Conservation (phyloP, 2,329 filamentous ascomycete genomes). For the Monascus ruber region DNA sequence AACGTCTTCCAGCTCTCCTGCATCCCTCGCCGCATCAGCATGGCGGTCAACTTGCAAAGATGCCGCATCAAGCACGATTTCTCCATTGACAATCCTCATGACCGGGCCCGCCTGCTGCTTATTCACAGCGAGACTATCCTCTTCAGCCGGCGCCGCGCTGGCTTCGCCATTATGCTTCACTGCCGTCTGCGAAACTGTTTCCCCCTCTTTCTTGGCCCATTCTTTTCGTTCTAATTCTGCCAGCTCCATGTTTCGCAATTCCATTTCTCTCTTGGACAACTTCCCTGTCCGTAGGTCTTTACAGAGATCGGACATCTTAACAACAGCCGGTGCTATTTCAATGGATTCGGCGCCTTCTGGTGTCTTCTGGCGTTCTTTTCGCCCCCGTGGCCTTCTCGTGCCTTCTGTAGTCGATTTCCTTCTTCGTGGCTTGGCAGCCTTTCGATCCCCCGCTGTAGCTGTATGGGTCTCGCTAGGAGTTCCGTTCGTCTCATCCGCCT, state of each 20-base stretch:
- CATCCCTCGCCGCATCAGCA: slow-evolving; percentile 38
- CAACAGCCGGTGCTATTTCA: slow-evolving; percentile 42
- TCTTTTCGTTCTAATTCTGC: slow-evolving; percentile 38
- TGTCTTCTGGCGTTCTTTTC: slow-evolving; percentile 29
- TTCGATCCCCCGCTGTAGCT: slow-evolving; percentile 12
- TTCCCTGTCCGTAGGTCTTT: slow-evolving; percentile 44
- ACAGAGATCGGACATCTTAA: slow-evolving; percentile 49
- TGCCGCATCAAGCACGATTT: slow-evolving; percentile 43
- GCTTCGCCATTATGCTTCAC: slow-evolving; percentile 18
- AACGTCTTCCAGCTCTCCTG: slow-evolving; percentile 35
- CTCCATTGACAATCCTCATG: slow-evolving; percentile 46
- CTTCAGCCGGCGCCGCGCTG: slow-evolving; percentile 10
- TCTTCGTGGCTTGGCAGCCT: slow-evolving; percentile 11
- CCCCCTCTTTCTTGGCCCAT: slow-evolving; percentile 25
- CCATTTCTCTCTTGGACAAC: slow-evolving; percentile 45
- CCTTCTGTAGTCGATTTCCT: slow-evolving; percentile 15
- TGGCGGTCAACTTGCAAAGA: slow-evolving; percentile 46
- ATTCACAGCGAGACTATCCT: slow-evolving; percentile 10
- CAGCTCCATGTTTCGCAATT: slow-evolving; percentile 47
- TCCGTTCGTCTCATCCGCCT: slow-evolving; percentile 9
- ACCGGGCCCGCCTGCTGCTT: slow-evolving; percentile 31
- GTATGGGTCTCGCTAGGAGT: slow-evolving; percentile 4
- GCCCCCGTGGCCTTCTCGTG: slow-evolving; percentile 16
- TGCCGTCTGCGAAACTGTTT: slow-evolving; percentile 7
- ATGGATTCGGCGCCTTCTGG: slow-evolving; percentile 38